Percentiles rank a stretch among this genome's conserved stretches.
phyloP scores from a whole-genome alignment of 108 stramenopile species.

The Nitzschia sp. region DNA sequence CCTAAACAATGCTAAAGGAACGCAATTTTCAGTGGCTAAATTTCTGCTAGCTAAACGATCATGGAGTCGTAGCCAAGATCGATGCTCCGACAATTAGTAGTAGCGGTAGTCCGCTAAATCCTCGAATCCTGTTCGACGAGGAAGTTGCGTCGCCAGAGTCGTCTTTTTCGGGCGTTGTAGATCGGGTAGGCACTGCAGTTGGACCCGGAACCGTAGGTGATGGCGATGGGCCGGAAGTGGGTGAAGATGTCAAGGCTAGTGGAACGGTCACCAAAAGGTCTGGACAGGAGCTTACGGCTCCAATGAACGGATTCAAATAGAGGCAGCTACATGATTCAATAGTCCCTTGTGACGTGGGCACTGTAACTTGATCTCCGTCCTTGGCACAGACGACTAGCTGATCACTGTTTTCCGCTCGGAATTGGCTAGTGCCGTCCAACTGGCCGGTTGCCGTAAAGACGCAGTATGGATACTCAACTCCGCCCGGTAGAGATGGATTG shows the following conservation, averaged over 20 bases:
- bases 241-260: neutral
- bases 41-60: no score
- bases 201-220: no score
- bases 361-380: neutral
- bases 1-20: no score
- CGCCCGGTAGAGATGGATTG: slow-evolving; percentile 4
- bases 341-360: neutral
- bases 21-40: no score
- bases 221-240: neutral
- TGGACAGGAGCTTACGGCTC: slow-evolving; percentile 11
- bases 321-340: slow-evolving; percentile 3
- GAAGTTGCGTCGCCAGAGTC: no score
- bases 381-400: slow-evolving; percentile 9
- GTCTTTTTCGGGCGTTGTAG: no score
- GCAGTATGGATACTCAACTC: slow-evolving; percentile 15
- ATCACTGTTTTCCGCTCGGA: neutral
- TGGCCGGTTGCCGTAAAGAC: slow-evolving; percentile 7
- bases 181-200: no score
- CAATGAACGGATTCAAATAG: slow-evolving; percentile 15
- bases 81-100: no score
- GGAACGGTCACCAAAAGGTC: slow-evolving; percentile 4
- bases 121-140: no score
- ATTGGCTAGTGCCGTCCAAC: neutral
- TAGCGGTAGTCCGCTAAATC: no score
- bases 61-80: no score